Evolutionary conservation across 768 basidiomycete species (phyloP).

Genomic region (Tricholoma bakamatsutake): DNA sequence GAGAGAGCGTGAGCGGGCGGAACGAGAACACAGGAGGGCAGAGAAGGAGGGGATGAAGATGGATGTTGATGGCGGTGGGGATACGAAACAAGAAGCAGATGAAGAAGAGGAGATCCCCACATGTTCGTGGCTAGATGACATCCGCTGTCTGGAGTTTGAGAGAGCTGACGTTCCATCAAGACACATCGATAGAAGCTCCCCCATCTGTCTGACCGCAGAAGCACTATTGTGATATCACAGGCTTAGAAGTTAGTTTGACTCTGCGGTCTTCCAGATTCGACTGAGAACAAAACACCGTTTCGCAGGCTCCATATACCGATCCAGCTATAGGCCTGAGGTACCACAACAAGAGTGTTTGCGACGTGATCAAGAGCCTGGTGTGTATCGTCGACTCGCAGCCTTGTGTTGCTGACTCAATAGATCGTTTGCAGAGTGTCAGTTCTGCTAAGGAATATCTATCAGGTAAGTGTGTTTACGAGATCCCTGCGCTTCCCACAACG

Average conservation of each 20-base stretch:
- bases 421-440: conserved; percentile 47
- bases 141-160: not conserved
- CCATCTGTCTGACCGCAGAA: conserved; percentile 73
- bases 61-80: conserved; percentile 31
- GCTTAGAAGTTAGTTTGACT: conserved; percentile 52
- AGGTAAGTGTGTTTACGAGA: no score
- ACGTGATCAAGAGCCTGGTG: conserved; percentile 71
- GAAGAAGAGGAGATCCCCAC: conserved; percentile 63
- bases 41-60: conserved; percentile 46
- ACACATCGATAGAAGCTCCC: conserved; percentile 79
- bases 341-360: conserved; percentile 85
- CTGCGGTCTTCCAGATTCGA: not conserved
- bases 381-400: conserved; percentile 12
- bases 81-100: conserved; percentile 13
- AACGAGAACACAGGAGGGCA: conserved; percentile 51
- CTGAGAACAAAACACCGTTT: not conserved
- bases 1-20: conserved; percentile 64
- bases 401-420: not conserved
- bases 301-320: conserved; percentile 77
- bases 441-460: conserved; percentile 74
- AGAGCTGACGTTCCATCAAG: conserved; percentile 30
- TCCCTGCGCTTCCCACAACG: no score
- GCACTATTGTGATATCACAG: conserved; percentile 84
- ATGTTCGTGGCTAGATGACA: conserved; percentile 40
- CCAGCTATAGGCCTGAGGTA: conserved; percentile 75